These are phyloP conservation scores for Fusarium sp. DNA, from an alignment of 2,329 filamentous ascomycete species.

Conservation along the genomic window DNA sequence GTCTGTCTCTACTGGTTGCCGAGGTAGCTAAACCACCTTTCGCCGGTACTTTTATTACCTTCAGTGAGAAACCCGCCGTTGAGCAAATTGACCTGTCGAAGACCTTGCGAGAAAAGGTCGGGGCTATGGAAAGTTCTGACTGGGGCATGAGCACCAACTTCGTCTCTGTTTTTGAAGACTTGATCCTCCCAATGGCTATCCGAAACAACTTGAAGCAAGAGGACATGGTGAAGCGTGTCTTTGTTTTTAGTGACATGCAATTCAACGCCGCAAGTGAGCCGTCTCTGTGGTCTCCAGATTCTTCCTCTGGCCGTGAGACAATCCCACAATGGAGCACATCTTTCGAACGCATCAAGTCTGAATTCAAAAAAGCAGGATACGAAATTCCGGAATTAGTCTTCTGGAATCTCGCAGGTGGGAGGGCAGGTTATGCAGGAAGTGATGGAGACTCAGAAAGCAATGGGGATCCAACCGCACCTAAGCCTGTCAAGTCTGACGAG, in stretches of 20 bases:
- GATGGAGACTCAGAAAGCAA: slow-evolving; percentile 40
- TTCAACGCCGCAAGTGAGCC: slow-evolving; percentile 57
- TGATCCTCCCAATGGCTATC: slow-evolving; percentile 67
- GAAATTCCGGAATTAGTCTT: slow-evolving; percentile 71
- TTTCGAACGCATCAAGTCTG: slow-evolving; percentile 62
- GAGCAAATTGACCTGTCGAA: slow-evolving; percentile 55
- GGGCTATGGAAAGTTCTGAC: slow-evolving; percentile 42
- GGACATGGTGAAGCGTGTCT: slow-evolving; percentile 71
- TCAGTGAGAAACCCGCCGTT: slow-evolving; percentile 58
- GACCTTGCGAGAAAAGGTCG: slow-evolving; percentile 59
- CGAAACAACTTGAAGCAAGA: slow-evolving; percentile 63
- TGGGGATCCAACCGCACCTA: slow-evolving; percentile 55
- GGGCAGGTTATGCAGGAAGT: slow-evolving; percentile 44
- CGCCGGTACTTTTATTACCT: slow-evolving; percentile 67
- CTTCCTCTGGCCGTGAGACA: not conserved
- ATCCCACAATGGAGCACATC: slow-evolving; percentile 57
- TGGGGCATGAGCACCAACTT: slow-evolving; percentile 66
- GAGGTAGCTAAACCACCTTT: slow-evolving; percentile 66
- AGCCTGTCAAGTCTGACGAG: slow-evolving; percentile 62
- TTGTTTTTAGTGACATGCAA: slow-evolving; percentile 73
- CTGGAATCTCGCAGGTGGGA: slow-evolving; percentile 67
- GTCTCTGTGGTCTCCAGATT: slow-evolving; percentile 18
- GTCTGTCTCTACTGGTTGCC: slow-evolving; percentile 67
- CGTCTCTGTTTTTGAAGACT: slow-evolving; percentile 64
- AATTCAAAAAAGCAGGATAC: slow-evolving; percentile 64